phyloP scores from a whole-genome alignment of 306 rosid genomes.

The Astragalus membranaceus region DNA sequence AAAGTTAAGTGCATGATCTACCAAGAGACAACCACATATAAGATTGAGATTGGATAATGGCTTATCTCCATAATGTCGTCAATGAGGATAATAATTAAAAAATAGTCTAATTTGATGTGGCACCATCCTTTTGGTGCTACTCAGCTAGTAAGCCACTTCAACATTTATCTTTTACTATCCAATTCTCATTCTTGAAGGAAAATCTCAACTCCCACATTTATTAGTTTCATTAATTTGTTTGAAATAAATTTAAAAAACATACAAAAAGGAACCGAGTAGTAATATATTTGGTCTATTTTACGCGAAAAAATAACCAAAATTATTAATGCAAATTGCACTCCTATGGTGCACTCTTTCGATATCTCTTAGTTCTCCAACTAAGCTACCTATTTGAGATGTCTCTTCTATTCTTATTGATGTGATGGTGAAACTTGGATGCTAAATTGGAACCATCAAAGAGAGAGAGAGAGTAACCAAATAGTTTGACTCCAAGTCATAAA shows the following conservation, averaged over 20 bases:
- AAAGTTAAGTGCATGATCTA: constrained; percentile 4
- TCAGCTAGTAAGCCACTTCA: background rate
- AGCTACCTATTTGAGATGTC: too few relatives aligned
- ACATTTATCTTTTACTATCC: background rate
- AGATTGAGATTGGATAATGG: background rate
- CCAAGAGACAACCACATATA: background rate
- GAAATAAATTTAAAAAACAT: too few relatives aligned
- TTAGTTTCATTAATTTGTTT: too few relatives aligned
- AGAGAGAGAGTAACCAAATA: background rate
- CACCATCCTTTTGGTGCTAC: constrained; percentile 17
- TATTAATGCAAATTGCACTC: too few relatives aligned
- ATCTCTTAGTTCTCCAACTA: too few relatives aligned
- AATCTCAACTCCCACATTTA: background rate
- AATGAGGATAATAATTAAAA: background rate
- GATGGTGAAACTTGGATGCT: too few relatives aligned
- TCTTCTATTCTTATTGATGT: too few relatives aligned
- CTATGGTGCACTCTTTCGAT: too few relatives aligned
- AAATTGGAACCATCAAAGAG: constrained; percentile 5
- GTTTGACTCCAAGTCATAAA: constrained; percentile 19
- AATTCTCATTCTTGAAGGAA: background rate
- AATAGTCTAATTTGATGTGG: constrained; percentile 22
- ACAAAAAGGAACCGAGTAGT: too few relatives aligned
- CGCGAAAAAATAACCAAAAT: too few relatives aligned
- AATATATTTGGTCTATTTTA: too few relatives aligned
- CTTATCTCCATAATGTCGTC: background rate